Conservation (phyloP, 805 yeast species). For the Pichia heedii region DNA sequence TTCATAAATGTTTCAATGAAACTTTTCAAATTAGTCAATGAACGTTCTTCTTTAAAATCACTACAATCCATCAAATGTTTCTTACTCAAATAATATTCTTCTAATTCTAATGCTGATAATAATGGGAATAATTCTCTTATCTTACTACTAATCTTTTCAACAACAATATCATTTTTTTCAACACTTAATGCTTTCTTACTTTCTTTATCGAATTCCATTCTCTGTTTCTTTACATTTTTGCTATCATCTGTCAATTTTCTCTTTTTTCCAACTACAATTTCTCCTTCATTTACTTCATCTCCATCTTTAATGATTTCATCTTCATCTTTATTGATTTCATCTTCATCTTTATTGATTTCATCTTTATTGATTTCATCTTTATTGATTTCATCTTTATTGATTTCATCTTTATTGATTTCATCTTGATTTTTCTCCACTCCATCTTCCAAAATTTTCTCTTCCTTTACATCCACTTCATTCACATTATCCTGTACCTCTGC, state of each 20-base stretch:
- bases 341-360: slow-evolving; percentile 41
- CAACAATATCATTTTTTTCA: slow-evolving; percentile 49
- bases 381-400: not conserved
- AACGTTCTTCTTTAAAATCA: slow-evolving; percentile 45
- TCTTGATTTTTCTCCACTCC: not conserved
- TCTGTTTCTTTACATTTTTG: slow-evolving; percentile 55
- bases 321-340: slow-evolving; percentile 20
- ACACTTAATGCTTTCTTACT: slow-evolving; percentile 48
- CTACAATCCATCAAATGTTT: slow-evolving; percentile 53
- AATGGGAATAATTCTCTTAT: slow-evolving; percentile 55
- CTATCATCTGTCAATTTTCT: slow-evolving; percentile 34
- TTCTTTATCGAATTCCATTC: slow-evolving; percentile 55
- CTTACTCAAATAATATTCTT: slow-evolving; percentile 51
- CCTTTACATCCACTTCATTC: not conserved
- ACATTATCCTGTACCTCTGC: not conserved
- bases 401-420: no score
- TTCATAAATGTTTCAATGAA: slow-evolving; percentile 46
- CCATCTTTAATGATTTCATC: slow-evolving; percentile 6
- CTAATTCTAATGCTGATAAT: slow-evolving; percentile 65
- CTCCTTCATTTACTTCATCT: slow-evolving; percentile 12
- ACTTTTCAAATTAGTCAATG: slow-evolving; percentile 42
- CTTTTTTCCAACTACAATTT: slow-evolving; percentile 13
- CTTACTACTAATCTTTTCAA: slow-evolving; percentile 56
- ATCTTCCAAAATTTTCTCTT: not conserved
- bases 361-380: slow-evolving; percentile 63